A percentile compares a stretch with the other conserved stretches of the same genome.
These are phyloP conservation scores for Melocanna baccifera DNA, from an alignment of 176 grass and related monocot genomes.

Conservation along the genomic window DNA sequence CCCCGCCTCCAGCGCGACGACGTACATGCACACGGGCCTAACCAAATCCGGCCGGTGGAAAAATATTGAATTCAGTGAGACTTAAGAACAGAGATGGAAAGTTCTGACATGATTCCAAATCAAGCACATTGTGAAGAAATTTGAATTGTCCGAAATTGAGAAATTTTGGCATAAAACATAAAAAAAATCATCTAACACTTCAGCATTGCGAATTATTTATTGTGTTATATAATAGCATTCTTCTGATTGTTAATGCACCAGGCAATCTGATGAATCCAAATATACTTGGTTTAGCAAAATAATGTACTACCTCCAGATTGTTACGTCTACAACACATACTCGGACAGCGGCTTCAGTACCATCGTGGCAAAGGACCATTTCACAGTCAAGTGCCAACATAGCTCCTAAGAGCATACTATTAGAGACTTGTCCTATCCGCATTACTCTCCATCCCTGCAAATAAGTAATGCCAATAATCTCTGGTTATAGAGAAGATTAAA, in stretches of 20 bases:
- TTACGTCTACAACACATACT: conserved; percentile 79
- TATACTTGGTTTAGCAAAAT: neutral
- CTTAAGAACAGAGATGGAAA: neutral
- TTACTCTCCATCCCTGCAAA: conserved; percentile 66
- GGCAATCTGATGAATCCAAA: neutral
- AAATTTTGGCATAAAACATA: neutral
- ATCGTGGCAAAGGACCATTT: conserved; percentile 85
- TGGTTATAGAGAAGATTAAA: neutral
- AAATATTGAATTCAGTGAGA: neutral
- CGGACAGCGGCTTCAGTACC: conserved; percentile 65
- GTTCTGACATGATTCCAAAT: neutral
- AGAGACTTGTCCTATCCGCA: conserved; percentile 39
- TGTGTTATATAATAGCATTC: neutral
- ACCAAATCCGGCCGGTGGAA: too few species aligned
- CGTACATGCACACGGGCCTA: too few species aligned
- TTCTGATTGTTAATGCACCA: neutral
- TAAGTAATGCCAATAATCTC: neutral
- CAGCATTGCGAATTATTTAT: neutral
- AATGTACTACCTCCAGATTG: conserved; percentile 58
- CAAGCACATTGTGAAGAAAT: neutral
- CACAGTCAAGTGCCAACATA: conserved; percentile 74
- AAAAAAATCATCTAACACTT: neutral
- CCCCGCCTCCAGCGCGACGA: too few species aligned
- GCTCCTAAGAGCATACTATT: conserved; percentile 34
- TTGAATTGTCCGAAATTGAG: neutral